These are phyloP conservation scores for Penicillium sp. DNA, from an alignment of 2,329 filamentous ascomycete genomes.

Conservation along the genomic window DNA sequence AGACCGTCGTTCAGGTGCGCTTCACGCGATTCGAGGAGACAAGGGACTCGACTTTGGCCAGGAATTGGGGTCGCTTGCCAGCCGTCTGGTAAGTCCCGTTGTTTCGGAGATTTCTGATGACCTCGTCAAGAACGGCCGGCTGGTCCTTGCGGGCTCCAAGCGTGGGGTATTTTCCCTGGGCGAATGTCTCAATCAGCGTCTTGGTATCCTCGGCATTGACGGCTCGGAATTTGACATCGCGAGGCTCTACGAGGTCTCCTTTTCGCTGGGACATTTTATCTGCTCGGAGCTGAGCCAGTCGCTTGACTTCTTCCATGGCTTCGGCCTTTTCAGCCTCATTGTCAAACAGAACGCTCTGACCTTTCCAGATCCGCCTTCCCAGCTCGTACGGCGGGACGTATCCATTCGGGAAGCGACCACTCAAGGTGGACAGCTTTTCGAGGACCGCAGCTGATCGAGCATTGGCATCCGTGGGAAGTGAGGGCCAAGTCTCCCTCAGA, in stretches of 20 bases:
- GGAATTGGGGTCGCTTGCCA: slow-evolving; percentile 37
- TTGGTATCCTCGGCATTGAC: slow-evolving; percentile 27
- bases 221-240: slow-evolving; percentile 28
- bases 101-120: slow-evolving; percentile 38
- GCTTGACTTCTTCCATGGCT: slow-evolving; percentile 36
- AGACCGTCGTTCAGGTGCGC: slow-evolving; percentile 14
- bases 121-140: slow-evolving; percentile 30
- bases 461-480: slow-evolving; percentile 33
- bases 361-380: slow-evolving; percentile 36
- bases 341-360: slow-evolving; percentile 39
- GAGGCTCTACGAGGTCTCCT: slow-evolving; percentile 38
- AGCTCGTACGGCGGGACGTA: slow-evolving; percentile 38
- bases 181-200: slow-evolving; percentile 31
- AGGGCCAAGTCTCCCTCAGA: slow-evolving; percentile 41
- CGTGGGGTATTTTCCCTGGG: slow-evolving; percentile 35
- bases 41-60: slow-evolving; percentile 39
- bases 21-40: slow-evolving; percentile 31
- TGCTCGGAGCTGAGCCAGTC: slow-evolving; percentile 32
- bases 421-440: slow-evolving; percentile 36
- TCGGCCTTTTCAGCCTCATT: slow-evolving; percentile 38
- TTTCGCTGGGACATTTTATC: slow-evolving; percentile 37
- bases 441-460: slow-evolving; percentile 30
- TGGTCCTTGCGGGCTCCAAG: slow-evolving; percentile 17
- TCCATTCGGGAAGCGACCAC: slow-evolving; percentile 36
- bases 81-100: slow-evolving; percentile 42